phyloP scores from a whole-genome alignment of 2,329 filamentous ascomycete genomes.

The Pleomassaria siparia region DNA sequence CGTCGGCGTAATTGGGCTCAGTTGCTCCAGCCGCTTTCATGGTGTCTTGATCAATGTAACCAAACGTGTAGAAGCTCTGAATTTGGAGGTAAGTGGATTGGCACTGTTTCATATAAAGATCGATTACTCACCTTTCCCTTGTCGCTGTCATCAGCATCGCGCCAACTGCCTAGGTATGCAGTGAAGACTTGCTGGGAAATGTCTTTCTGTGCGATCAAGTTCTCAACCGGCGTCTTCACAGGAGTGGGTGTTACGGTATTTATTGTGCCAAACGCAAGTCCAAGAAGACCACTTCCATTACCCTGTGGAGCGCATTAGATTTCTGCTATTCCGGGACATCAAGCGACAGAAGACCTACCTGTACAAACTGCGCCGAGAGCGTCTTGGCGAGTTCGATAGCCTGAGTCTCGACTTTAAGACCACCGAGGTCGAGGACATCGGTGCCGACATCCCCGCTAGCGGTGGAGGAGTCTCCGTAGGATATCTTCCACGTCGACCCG shows the following conservation, averaged over 20 bases:
- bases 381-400: constrained; percentile 64
- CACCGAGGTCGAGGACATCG: constrained; percentile 63
- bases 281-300: constrained; percentile 60
- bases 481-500: constrained; percentile 59
- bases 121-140: constrained; percentile 13
- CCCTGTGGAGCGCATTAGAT: constrained; percentile 35
- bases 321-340: not conserved
- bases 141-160: constrained; percentile 19
- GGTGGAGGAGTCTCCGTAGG: constrained; percentile 64
- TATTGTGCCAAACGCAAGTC: constrained; percentile 59
- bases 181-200: constrained; percentile 19
- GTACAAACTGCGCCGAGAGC: constrained; percentile 55
- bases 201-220: constrained; percentile 37
- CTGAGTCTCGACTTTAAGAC: constrained; percentile 59
- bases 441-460: constrained; percentile 65
- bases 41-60: constrained; percentile 54
- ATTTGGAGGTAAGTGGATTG: not conserved
- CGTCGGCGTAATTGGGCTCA: constrained; percentile 54
- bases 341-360: constrained; percentile 3
- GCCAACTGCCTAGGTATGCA: constrained; percentile 20
- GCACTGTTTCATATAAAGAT: not conserved
- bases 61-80: constrained; percentile 45
- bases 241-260: constrained; percentile 55
- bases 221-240: constrained; percentile 60
- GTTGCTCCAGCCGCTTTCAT: constrained; percentile 54